Percentiles rank a stretch among this genome's conserved stretches.
phyloP scores from a whole-genome alignment of 495 filamentous ascomycete genomes.

The Podospora pseudopauciseta region DNA sequence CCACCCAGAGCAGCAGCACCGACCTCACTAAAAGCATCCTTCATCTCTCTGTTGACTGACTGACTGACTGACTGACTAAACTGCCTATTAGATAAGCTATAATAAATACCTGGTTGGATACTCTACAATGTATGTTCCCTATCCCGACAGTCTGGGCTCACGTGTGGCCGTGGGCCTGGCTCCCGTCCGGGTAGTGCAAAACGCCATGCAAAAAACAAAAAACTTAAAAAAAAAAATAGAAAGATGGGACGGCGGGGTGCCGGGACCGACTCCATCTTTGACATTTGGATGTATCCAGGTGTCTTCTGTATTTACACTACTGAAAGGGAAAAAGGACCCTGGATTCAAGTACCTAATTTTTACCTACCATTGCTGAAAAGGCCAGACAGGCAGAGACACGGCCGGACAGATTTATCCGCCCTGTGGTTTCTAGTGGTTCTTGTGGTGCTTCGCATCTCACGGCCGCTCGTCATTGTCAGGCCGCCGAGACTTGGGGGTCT shows the following conservation, averaged over 20 bases:
- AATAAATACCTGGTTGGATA: too few species aligned
- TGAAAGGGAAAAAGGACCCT: too few species aligned
- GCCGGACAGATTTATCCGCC: not conserved
- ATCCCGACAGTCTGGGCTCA: not conserved
- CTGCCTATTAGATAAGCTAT: too few species aligned
- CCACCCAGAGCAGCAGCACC: not conserved
- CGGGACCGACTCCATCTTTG: not conserved
- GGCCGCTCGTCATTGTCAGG: not conserved
- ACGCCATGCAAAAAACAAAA: too few species aligned
- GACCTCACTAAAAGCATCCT: not conserved
- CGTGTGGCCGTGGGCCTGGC: not conserved
- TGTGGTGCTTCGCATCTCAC: too few species aligned
- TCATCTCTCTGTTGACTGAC: too few species aligned
- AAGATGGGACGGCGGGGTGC: not conserved
- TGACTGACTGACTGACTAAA: not conserved
- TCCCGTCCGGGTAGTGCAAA: too few species aligned
- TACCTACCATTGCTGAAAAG: not conserved
- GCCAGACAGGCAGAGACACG: not conserved
- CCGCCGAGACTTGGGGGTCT: conserved; percentile 7
- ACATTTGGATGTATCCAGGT: not conserved
- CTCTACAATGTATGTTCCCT: too few species aligned
- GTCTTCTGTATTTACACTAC: not conserved
- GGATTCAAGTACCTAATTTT: not conserved
- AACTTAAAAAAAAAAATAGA: not conserved
- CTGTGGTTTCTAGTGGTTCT: too few species aligned